Evolutionary conservation across 306 rosid species (phyloP).

Genomic region (Begonia fuchsioides): DNA sequence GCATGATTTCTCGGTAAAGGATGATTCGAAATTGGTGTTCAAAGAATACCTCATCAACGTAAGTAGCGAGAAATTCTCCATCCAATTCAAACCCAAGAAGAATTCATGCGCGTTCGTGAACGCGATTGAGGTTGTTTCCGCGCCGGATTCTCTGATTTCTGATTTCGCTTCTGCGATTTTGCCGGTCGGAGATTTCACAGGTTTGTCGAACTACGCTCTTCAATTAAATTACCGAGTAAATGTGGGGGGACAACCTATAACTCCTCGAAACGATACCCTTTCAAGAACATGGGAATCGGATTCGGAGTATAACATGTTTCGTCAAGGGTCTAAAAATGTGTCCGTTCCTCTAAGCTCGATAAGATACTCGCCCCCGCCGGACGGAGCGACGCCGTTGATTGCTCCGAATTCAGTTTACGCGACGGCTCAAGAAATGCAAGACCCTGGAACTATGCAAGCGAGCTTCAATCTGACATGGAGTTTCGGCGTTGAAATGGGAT

Average conservation of each 20-base stretch:
- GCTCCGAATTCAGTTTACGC: slow-evolving; percentile 57
- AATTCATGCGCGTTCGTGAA: slow-evolving; percentile 52
- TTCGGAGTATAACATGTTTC: slow-evolving; percentile 26
- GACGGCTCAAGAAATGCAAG: slow-evolving; percentile 34
- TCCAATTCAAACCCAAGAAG: slow-evolving; percentile 45
- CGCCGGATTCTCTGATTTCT: slow-evolving; percentile 38
- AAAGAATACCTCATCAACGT: slow-evolving; percentile 56
- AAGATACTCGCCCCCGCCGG: slow-evolving; percentile 24
- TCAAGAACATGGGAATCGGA: slow-evolving; percentile 69
- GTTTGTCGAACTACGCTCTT: slow-evolving; percentile 24
- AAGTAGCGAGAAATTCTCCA: slow-evolving; percentile 29
- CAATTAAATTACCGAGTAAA: slow-evolving; percentile 49
- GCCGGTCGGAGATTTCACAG: slow-evolving; percentile 23
- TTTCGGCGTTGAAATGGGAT: slow-evolving; percentile 39
- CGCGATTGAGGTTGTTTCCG: slow-evolving; percentile 73
- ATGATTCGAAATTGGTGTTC: slow-evolving; percentile 19
- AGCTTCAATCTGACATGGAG: slow-evolving; percentile 62
- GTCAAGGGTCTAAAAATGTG: slow-evolving; percentile 30
- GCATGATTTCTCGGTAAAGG: slow-evolving; percentile 32
- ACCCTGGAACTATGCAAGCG: slow-evolving; percentile 16
- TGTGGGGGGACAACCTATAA: slow-evolving; percentile 46
- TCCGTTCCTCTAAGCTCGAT: slow-evolving; percentile 19
- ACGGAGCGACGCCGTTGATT: slow-evolving; percentile 24
- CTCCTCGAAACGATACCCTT: slow-evolving; percentile 35
- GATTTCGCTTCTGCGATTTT: slow-evolving; percentile 32